Conservation (phyloP, 441 rosid species). For the Cnidoscolus chayamansa region DNA sequence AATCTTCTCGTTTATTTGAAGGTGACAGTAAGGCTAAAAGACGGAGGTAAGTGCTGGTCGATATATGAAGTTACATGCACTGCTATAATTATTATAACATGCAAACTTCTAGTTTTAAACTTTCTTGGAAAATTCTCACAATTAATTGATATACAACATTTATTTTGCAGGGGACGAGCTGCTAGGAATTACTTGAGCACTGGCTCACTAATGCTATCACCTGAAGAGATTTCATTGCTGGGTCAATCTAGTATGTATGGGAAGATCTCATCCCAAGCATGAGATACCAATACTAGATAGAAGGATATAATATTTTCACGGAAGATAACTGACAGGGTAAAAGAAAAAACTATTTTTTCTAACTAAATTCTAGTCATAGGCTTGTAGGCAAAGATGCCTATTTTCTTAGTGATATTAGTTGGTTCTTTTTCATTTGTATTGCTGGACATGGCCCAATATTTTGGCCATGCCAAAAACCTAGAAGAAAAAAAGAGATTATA, state of each 20-base stretch:
- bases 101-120: background rate
- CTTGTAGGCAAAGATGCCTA: background rate
- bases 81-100: background rate
- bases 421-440: background rate
- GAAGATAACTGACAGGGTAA: conserved; percentile 18
- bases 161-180: conserved; percentile 51
- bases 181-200: conserved; percentile 64
- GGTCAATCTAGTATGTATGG: conserved; percentile 36
- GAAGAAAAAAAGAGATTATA: background rate
- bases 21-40: conserved; percentile 34
- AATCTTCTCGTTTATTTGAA: conserved; percentile 50
- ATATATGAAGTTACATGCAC: background rate
- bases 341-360: conserved; percentile 10
- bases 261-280: conserved; percentile 30
- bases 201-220: conserved; percentile 51
- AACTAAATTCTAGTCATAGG: background rate
- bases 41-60: conserved; percentile 43
- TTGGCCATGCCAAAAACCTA: background rate
- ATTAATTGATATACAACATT: conserved; percentile 13
- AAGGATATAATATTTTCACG: background rate
- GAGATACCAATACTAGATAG: conserved; percentile 12
- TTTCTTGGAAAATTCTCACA: background rate
- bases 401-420: background rate
- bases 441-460: background rate
- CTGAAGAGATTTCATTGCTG: conserved; percentile 64